A percentile compares a stretch with the other conserved stretches of the same genome.
Conservation (phyloP, 2,329 filamentous ascomycete genomes). For the Colletotrichum sp. region DNA sequence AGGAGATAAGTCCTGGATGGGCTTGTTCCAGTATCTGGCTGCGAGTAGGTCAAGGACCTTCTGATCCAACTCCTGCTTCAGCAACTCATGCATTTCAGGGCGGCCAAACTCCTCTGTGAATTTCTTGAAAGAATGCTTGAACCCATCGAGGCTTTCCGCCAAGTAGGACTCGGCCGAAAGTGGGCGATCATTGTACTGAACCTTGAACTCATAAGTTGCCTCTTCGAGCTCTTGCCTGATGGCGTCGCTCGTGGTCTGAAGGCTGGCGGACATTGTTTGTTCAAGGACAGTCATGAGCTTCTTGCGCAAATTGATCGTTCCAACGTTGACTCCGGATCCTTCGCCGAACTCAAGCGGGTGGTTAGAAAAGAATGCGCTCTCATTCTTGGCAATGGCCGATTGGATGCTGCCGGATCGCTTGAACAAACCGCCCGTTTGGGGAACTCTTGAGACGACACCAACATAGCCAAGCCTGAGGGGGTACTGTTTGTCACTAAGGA, state of each 20-base stretch:
- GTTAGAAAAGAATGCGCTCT: slow-evolving; percentile 83
- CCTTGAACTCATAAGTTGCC: slow-evolving; percentile 98
- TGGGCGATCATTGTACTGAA: slow-evolving; percentile 97
- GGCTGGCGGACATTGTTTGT: slow-evolving; percentile 92
- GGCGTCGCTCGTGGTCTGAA: slow-evolving; percentile 88
- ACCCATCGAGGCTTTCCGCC: slow-evolving; percentile 90
- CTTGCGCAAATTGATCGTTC: slow-evolving; percentile 86
- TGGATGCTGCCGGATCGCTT: slow-evolving; percentile 82
- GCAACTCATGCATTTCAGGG: slow-evolving; percentile 83
- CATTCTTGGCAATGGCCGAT: slow-evolving; percentile 83
- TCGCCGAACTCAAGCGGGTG: slow-evolving; percentile 83
- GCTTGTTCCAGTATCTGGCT: slow-evolving; percentile 96
- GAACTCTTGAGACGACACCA: slow-evolving; percentile 87
- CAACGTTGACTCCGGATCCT: slow-evolving; percentile 75
- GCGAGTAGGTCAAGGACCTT: slow-evolving; percentile 92
- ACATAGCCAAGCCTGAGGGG: slow-evolving; percentile 95
- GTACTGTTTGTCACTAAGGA: slow-evolving; percentile 90
- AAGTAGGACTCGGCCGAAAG: slow-evolving; percentile 96
- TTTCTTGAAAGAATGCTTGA: slow-evolving; percentile 97
- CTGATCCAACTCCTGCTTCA: slow-evolving; percentile 94
- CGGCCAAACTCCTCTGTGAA: slow-evolving; percentile 91
- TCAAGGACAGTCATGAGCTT: slow-evolving; percentile 98
- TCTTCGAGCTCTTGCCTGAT: slow-evolving; percentile 96
- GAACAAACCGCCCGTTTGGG: slow-evolving; percentile 75
- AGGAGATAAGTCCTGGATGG: slow-evolving; percentile 79